These are phyloP conservation scores for Metschnikowia lochheadii DNA, from an alignment of 805 yeast genomes.

Conservation along the genomic window DNA sequence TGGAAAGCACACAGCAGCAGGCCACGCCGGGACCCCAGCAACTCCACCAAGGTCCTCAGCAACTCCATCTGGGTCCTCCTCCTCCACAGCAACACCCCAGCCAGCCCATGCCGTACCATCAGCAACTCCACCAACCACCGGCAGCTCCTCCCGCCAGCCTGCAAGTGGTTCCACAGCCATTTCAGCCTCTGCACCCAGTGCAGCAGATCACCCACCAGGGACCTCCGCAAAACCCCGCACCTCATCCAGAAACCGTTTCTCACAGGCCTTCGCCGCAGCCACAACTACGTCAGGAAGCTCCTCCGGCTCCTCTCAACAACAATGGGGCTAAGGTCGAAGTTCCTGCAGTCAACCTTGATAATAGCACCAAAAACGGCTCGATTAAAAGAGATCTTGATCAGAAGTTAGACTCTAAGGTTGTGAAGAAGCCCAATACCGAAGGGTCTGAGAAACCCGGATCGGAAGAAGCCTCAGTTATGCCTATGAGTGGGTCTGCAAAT, in stretches of 20 bases:
- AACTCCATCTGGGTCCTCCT: constrained; percentile 12
- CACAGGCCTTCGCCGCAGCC: constrained; percentile 5
- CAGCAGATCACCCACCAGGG: background rate
- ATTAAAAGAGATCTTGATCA: constrained; percentile 39
- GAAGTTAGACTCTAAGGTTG: constrained; percentile 27
- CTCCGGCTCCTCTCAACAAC: background rate
- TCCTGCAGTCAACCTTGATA: background rate
- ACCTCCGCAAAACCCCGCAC: background rate
- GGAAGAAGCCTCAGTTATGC: background rate
- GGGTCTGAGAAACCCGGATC: background rate
- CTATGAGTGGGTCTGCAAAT: background rate
- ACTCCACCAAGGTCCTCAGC: constrained; percentile 9
- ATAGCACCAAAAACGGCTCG: constrained; percentile 11
- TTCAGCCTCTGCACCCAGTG: constrained; percentile 4
- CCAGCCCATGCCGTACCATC: constrained; percentile 9
- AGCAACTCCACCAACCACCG: constrained; percentile 11
- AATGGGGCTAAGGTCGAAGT: background rate
- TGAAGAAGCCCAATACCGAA: constrained; percentile 22
- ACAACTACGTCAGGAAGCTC: constrained; percentile 5
- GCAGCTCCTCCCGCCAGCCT: constrained; percentile 15
- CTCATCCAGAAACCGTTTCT: constrained; percentile 7
- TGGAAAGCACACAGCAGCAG: constrained; percentile 38
- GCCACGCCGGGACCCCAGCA: constrained; percentile 13
- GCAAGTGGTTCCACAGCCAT: constrained; percentile 11
- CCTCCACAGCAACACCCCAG: constrained; percentile 14